Base-by-base conservation (phyloP, 805 yeast species). In the Ogataea haglerorum region DNA sequence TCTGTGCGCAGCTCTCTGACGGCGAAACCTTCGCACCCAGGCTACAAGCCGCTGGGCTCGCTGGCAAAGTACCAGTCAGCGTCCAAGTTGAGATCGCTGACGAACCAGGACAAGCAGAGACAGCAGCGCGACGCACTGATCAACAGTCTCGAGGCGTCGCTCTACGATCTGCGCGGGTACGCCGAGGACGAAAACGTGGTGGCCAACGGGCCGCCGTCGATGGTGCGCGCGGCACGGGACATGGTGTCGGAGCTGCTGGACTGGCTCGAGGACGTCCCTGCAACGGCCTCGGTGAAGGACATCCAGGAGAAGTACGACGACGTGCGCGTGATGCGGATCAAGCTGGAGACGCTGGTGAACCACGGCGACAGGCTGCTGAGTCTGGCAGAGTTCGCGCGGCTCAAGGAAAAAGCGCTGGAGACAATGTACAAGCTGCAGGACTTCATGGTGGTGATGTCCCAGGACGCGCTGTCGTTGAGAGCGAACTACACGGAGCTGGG, bases 201-300 rank as follows among this genome's bases (percentile, higher is more conserved):
- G 0, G 60, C 60, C 10, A 72, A 68, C 32, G 67, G 73, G 0
- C 76, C 77, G 7, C 54, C 60, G 5, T 52, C 58, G 0, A 64
- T 69, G 27, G 45, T 76, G 5, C 70, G 65, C 5, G 50, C 58
- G 22, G 61, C 72, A 8, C 48, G 65, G 1, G 42, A 51, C 0
- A 46, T 65, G 5, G 75, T 82, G 4, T 42, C 66, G 12, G 79
- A 76, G 9, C 63, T 69, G 18, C 63, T 85, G 33, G 91, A 83
- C 44, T 87, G 95, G 95, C 65, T 88, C 27, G 95, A 87, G 36
- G 78, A 75, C 52, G 88, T 79, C 13, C 72, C 86, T 26, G 84
- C 75, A 39, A 68, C 64, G 16, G 74, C 85, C 1, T 47, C 60
- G 0, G 34, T 63, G 10, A 56, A 64, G 16, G 73, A 65, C 2